Evolutionary conservation across 2,329 filamentous ascomycete genomes (phyloP), one percentile per base, ranked within the genome.

Genomic region (Fusarium sp.): DNA sequence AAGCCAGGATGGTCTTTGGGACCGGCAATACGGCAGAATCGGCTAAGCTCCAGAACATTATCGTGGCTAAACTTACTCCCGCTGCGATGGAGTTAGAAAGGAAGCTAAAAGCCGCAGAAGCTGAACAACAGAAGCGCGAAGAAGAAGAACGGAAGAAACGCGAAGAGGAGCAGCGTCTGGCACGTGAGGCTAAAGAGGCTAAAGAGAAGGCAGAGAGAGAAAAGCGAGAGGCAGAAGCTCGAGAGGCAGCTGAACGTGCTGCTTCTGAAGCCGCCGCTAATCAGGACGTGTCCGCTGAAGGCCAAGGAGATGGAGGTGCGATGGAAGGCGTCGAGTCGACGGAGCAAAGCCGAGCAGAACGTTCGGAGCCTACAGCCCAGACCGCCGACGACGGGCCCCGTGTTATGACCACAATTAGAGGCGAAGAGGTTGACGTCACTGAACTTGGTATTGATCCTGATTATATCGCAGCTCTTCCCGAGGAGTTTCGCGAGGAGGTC

Each of bases 381-480:
- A 49, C 36, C 20, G 42, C 64, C 9, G 41, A 63, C 13, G 72
- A 80, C 25, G 78, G 79, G 31, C 79, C 81, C 5, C 92, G 95
- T 52, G 88, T 97, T 35, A 92, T 91, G 76, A 97, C 94, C 20
- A 95, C 89, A 4, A 94, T 99, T 59, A 87, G 95, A 67, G 95
- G 95, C 31, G 92, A 93, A 71, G 91, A 96, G 76, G 89, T 97
- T 58, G 96, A 99, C 80, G 96, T 99, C 53, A 99, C 96, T 0
- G 93, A 94, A 68, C 87, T 99, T 69, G 95, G 95, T 53, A 98
- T 99, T 75, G 96, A 99, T 79, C 89, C 93, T 20, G 95, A 97
- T 62, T 99, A 98, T 81, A 89, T 99, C 11, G 94, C 96, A 65
- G 97, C 95, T n/a, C 85, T 99, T n/a, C 96, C 96, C 1, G 96